phyloP scores from a whole-genome alignment of 805 yeast genomes.

The Kodamaea kakaduensis region DNA sequence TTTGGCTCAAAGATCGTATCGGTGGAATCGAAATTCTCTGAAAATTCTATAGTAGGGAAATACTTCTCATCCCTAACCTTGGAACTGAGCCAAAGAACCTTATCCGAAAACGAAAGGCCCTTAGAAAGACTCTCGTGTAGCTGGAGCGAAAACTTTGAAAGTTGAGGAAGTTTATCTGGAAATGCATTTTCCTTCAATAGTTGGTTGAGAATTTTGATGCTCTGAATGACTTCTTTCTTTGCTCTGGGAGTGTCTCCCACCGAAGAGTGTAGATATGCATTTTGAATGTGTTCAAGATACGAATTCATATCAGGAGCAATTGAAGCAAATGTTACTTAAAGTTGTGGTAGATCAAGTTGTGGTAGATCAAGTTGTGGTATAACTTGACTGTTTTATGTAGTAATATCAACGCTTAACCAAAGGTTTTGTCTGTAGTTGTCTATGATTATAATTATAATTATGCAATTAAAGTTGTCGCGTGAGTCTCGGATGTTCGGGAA shows the following conservation, averaged over 20 bases:
- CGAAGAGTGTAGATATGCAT: constrained; percentile 8
- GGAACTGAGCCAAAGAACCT: constrained; percentile 28
- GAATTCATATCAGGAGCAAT: constrained; percentile 1
- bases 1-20: neutral
- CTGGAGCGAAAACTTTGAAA: constrained; percentile 20
- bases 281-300: constrained; percentile 7
- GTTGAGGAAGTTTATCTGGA: neutral
- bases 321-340: too few species aligned
- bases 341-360: too few species aligned
- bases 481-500: too few species aligned
- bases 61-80: constrained; percentile 13
- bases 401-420: too few species aligned
- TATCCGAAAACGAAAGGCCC: constrained; percentile 12
- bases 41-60: constrained; percentile 21
- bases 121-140: constrained; percentile 17
- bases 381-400: too few species aligned
- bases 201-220: constrained; percentile 23
- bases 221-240: constrained; percentile 18
- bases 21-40: neutral
- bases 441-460: too few species aligned
- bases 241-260: constrained; percentile 16
- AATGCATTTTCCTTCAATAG: constrained; percentile 11
- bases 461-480: too few species aligned
- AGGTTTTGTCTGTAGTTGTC: too few species aligned
- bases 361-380: too few species aligned